Evolutionary conservation across 371 early-diverging fungal genomes (phyloP).

Genomic region (Mortierella sp.): DNA sequence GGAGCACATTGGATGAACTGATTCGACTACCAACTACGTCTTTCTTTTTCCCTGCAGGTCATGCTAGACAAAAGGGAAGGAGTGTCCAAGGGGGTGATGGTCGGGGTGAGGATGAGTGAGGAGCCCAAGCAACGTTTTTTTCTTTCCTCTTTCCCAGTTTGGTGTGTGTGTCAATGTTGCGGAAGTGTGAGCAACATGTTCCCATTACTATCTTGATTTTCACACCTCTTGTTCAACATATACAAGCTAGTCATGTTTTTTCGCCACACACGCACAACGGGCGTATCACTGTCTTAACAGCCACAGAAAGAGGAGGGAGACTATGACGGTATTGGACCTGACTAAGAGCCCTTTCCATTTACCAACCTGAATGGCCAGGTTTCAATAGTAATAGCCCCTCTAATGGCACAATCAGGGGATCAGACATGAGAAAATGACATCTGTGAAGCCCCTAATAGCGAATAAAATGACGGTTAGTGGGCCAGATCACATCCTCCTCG

Average conservation of each 20-base stretch:
- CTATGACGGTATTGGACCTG: not conserved
- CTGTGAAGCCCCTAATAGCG: not conserved
- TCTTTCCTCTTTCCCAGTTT: not conserved
- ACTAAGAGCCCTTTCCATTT: not conserved
- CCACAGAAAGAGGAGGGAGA: too few species aligned
- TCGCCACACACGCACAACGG: too few species aligned
- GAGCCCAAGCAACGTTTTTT: not conserved
- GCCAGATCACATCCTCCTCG: not conserved
- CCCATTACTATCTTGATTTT: not conserved
- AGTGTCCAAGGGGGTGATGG: not conserved
- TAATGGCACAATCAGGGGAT: not conserved
- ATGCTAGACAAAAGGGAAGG: not conserved
- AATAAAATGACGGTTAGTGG: not conserved
- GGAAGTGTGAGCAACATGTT: not conserved
- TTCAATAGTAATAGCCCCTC: not conserved
- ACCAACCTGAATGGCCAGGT: not conserved
- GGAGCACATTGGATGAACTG: not conserved
- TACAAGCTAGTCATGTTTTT: too few species aligned
- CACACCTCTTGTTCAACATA: too few species aligned
- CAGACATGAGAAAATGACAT: not conserved
- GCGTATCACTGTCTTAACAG: too few species aligned
- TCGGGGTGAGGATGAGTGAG: not conserved
- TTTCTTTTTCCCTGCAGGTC: slow-evolving; percentile 4
- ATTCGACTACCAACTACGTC: not conserved
- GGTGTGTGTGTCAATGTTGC: not conserved